Base-by-base conservation (phyloP, 2,329 filamentous ascomycete genomes). In the Dothidotthia symphoricarpi region DNA sequence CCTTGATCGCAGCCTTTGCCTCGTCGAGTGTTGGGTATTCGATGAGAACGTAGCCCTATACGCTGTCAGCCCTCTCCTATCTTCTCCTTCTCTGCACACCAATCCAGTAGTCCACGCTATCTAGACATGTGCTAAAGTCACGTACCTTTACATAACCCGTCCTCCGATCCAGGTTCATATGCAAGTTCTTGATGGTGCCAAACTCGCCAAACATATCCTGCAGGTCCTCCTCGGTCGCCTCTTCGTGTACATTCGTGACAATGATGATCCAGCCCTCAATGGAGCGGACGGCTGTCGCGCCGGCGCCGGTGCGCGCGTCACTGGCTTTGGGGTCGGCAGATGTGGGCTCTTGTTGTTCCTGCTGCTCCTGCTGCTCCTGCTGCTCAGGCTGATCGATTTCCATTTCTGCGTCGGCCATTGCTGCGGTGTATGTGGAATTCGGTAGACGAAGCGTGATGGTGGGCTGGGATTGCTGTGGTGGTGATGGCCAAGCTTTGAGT, bases 181-280 rank as follows among this genome's bases (percentile, higher is more conserved):
- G 87, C 61, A 91, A 64, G 61, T 93, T 93, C 76, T 89, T 89
- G 59, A 93, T 88, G 69, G 91, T 85, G 55, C 88, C 88, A 61
- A 78, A 93, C 57, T 93, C 87, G 58, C 81, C 85, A 65, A 93
- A 93, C 66, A 82, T 77, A 65, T 93, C 88, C 58, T 85, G 85
- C 39, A 93, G 67, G 30, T 86, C 83, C 71, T 93, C 87, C 69
- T 93, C 87, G 54, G 84, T 85, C 33, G 87, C 86, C 67, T 93
- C 87, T 63, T 93, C 87, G 71, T 93, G 87, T 24, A 93, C 84
- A 60, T 93, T 93, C 35, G 86, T 90, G 51, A 87, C 86, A 47
- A 88, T 82, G 59, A 93, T 75, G 67, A 93, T 93, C 88, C 88
- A 93, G 54, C 88, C 87, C 69, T 93, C 87, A 61, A 93, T 90